Percentiles rank a stretch among this genome's conserved stretches.
phyloP scores from a whole-genome alignment of 2,329 filamentous ascomycete genomes.

The Colletotrichum musae region DNA sequence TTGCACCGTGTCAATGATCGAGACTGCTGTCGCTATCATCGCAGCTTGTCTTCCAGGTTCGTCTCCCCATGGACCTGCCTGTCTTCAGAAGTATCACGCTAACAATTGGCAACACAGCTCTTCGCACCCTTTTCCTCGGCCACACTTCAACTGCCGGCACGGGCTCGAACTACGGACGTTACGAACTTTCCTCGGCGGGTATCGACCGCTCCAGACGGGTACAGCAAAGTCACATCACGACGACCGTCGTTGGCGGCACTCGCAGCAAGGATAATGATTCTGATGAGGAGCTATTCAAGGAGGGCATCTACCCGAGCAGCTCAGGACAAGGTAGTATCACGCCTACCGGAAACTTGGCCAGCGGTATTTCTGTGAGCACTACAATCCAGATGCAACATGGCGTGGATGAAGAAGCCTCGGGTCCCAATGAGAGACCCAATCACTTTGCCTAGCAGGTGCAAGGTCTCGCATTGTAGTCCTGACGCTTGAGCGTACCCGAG shows the following conservation, averaged over 20 bases:
- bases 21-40: conserved; percentile 56
- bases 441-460: background rate
- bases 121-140: conserved; percentile 34
- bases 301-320: background rate
- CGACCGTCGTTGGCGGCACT: conserved; percentile 34
- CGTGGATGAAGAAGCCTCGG: background rate
- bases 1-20: conserved; percentile 56
- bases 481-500: background rate
- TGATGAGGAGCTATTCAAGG: conserved; percentile 35
- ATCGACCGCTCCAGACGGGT: conserved; percentile 13
- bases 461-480: background rate
- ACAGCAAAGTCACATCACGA: conserved; percentile 34
- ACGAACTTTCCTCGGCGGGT: conserved; percentile 34
- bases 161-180: conserved; percentile 31
- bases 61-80: background rate
- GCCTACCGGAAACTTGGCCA: conserved; percentile 5
- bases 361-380: conserved; percentile 32
- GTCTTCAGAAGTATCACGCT: background rate
- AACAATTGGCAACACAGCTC: background rate
- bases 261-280: conserved; percentile 32
- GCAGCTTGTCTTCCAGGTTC: conserved; percentile 54
- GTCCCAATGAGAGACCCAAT: background rate
- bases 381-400: conserved; percentile 31
- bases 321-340: background rate
- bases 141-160: conserved; percentile 27